Conservation (phyloP, 108 stramenopile species). For the Cyclotella distinguenda region DNA sequence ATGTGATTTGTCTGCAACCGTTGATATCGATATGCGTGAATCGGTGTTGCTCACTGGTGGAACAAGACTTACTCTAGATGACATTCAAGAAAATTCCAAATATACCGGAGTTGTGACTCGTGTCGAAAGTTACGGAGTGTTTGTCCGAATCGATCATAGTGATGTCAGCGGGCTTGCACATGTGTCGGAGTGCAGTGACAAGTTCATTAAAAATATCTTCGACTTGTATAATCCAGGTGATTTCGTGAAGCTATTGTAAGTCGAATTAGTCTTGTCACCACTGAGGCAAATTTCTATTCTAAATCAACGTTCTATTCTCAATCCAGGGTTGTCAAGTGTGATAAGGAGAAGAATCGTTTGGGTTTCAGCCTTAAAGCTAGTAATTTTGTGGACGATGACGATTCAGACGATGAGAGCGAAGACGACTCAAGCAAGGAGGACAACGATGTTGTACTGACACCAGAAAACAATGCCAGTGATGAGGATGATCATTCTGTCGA, state of each 20-base stretch:
- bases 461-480: slow-evolving; percentile 17
- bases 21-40: slow-evolving; percentile 84
- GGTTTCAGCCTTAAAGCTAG: slow-evolving; percentile 91
- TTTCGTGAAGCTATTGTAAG: slow-evolving; percentile 81
- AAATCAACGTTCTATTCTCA: neutral
- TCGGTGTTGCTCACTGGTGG: slow-evolving; percentile 64
- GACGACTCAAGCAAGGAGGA: slow-evolving; percentile 36
- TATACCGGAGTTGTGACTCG: slow-evolving; percentile 85
- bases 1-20: slow-evolving; percentile 15
- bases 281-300: neutral
- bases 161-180: slow-evolving; percentile 90
- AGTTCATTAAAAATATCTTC: slow-evolving; percentile 70
- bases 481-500: slow-evolving; percentile 44
- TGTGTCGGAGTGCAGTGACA: slow-evolving; percentile 89
- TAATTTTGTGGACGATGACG: slow-evolving; percentile 86
- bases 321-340: slow-evolving; percentile 73
- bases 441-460: slow-evolving; percentile 22
- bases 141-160: slow-evolving; percentile 86
- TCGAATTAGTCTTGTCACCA: neutral
- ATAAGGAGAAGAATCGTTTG: slow-evolving; percentile 61
- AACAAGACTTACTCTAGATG: slow-evolving; percentile 64
- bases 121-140: slow-evolving; percentile 90
- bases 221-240: slow-evolving; percentile 90
- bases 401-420: slow-evolving; percentile 42
- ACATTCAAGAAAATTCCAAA: slow-evolving; percentile 73